Conservation (phyloP, 2,329 filamentous ascomycete species). For the Trichoderma breve region DNA sequence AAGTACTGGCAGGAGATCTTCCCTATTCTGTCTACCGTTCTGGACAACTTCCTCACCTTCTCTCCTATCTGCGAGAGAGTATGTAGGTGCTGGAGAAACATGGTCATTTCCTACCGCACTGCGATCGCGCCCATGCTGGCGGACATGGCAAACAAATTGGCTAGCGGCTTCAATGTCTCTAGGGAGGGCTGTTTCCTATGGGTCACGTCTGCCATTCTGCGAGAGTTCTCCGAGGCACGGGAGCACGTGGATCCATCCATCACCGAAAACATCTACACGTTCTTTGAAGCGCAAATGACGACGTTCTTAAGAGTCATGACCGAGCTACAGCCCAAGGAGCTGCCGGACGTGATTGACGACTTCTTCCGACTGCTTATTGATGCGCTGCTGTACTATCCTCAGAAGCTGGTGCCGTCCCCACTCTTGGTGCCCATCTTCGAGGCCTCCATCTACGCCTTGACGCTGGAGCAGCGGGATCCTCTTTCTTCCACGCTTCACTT, state of each 20-base stretch:
- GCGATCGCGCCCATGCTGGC: slow-evolving; percentile 83
- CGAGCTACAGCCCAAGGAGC: slow-evolving; percentile 69
- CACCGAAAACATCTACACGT: slow-evolving; percentile 83
- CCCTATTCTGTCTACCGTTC: slow-evolving; percentile 78
- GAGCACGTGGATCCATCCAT: slow-evolving; percentile 81
- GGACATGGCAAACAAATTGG: slow-evolving; percentile 83
- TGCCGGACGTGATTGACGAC: slow-evolving; percentile 86
- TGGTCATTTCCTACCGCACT: slow-evolving; percentile 93
- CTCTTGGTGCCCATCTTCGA: slow-evolving; percentile 82
- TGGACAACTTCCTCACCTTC: slow-evolving; percentile 83
- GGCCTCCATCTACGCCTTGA: slow-evolving; percentile 81
- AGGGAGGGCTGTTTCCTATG: slow-evolving; percentile 97
- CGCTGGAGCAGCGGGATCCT: slow-evolving; percentile 86
- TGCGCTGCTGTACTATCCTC: slow-evolving; percentile 87
- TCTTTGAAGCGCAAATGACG: slow-evolving; percentile 91
- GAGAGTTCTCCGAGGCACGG: slow-evolving; percentile 89
- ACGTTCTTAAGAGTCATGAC: slow-evolving; percentile 88
- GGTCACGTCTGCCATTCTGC: slow-evolving; percentile 91
- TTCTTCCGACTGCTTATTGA: slow-evolving; percentile 94
- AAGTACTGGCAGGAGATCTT: slow-evolving; percentile 96
- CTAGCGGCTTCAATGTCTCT: slow-evolving; percentile 78
- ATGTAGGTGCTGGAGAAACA: slow-evolving; percentile 93
- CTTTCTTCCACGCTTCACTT: slow-evolving; percentile 91
- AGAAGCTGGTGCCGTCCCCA: slow-evolving; percentile 74
- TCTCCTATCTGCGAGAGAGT: slow-evolving; percentile 89